Base-by-base conservation (phyloP, 2,329 filamentous ascomycete species). In the Colletotrichum sp. region DNA sequence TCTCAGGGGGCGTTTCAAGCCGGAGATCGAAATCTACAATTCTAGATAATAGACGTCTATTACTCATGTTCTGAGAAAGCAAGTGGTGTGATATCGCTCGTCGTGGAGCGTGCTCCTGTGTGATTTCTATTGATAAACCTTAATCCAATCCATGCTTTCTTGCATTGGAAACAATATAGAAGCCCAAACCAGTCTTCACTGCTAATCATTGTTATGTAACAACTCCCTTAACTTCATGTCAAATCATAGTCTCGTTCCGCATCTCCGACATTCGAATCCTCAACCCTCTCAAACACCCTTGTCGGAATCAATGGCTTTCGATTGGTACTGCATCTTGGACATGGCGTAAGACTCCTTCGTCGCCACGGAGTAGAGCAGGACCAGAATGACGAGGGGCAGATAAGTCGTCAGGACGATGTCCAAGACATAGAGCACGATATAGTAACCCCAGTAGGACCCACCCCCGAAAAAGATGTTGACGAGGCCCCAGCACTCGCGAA, bases 261-360 rank as follows among this genome's bases (percentile, higher is more conserved):
- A 13, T 52, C n/a, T 21, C 43, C 43, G 10, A 21, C 10, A 1
- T 0, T 1, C 6, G 43, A 12, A 5, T 21, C 0, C 10, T 21
- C 43, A 7, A 52, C 6, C n/a, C n/a, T 21, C n/a, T 52, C n/a
- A 52, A 21, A 52, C 10, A 0, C n/a, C 43, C n/a, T 52, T 52
- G n/a, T 52, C 43, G n/a, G 43, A 21, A 21, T 21, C 43, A 21
- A n/a, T 13, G 43, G 10, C 3, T 52, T 61, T 61, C 66, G 26
- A 70, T 56, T 30, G 71, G 18, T 56, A 62, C 28, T 69, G 55
- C 9, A 28, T 10, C 56, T 24, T 73, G 3, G 70, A 69, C 16
- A 73, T 56, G 8, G 28, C 26, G 38, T 55, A 73, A 6, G 30
- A 26, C 21, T 36, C 14, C 18, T 62, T 56, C 9, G 55, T 30